Evolutionary conservation across 106 monocot species (phyloP).

Genomic region (Acanthochlamys bracteata): DNA sequence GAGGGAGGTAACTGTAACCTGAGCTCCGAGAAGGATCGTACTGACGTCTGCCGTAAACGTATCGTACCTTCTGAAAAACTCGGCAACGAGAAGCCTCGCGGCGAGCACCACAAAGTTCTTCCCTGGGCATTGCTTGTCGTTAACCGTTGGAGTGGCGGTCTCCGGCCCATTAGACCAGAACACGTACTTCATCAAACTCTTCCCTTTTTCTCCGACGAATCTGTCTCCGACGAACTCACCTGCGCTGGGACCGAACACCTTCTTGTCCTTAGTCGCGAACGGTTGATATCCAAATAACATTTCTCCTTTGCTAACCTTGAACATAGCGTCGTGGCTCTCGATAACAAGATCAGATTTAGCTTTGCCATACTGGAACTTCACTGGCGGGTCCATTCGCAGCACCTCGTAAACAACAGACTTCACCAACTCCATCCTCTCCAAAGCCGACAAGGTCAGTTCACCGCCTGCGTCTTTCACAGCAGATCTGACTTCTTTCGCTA

Average conservation of each 20-base stretch:
- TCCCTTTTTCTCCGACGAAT: constrained; percentile 27
- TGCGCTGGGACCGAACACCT: constrained; percentile 17
- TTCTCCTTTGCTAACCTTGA: constrained; percentile 36
- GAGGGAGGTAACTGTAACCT: neutral
- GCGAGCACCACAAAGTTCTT: constrained; percentile 34
- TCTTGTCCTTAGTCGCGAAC: constrained; percentile 28
- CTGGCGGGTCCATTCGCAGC: constrained; percentile 45
- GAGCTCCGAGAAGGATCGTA: constrained; percentile 1
- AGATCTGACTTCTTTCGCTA: constrained; percentile 25
- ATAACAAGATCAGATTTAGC: constrained; percentile 36
- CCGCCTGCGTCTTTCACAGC: constrained; percentile 20
- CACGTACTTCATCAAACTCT: constrained; percentile 26
- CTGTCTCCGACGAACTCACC: constrained; percentile 31
- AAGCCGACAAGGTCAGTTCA: constrained; percentile 16
- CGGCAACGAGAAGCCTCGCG: constrained; percentile 28
- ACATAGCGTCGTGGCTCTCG: constrained; percentile 51
- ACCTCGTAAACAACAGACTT: constrained; percentile 49
- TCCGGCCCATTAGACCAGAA: constrained; percentile 34
- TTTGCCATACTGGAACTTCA: constrained; percentile 36
- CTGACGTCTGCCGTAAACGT: constrained; percentile 28
- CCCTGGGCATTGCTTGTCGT: constrained; percentile 42
- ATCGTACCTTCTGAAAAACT: constrained; percentile 39
- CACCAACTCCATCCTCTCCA: constrained; percentile 39
- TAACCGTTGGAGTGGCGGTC: constrained; percentile 26
- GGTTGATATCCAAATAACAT: constrained; percentile 52